Evolutionary conservation across 1,139 yeast species (phyloP), one percentile per base, ranked within the genome.

Genomic region (Zhuliangozyma blackwelliae): DNA sequence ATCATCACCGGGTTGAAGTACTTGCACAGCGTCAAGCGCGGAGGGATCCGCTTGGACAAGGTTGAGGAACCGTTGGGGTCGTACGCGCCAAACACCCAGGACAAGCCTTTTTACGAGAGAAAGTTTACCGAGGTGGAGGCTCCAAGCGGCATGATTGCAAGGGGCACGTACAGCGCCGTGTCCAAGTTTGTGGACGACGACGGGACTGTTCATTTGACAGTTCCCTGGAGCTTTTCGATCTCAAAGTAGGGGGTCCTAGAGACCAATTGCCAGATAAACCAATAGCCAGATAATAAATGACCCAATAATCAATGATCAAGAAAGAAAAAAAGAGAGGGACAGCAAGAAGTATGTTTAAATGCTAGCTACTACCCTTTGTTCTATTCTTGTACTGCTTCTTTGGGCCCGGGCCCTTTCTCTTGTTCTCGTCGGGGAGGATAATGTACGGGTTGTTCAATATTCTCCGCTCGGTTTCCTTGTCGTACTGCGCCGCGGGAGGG

Each of bases 141-240:
- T 11, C 97, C 97, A 28, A 74, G 87, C 35, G 97, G 97, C 2
- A 63, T 89, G 61, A 63, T 90, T 48, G 96, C 95, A 3, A 77
- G 97, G 61, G 96, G 97, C 33, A 72, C 77, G 39, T 90, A 87
- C 63, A 76, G 82, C 35, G 95, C 95, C 16, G 71, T 77, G 29
- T 81, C 95, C 21, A 85, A 83, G 60, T 89, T 89, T 54, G 72
- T 86, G 35, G 97, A 90, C 54, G 97, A 90, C 59, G 97, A 90
- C 60, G 80, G 82, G 52, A 74, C 69, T 27, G 75, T 73, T 36
- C 95, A 88, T 57, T 72, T 87, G 60, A 72, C 77, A 29, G 72
- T 88, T 51, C 87, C 92, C 38, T 90, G 97, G 97, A 77, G 82
- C 47, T 87, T 89, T 55, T 82, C 82, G 49, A 87, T 90, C 43